phyloP scores from a whole-genome alignment of 805 yeast species.

The Millerozyma miso region DNA sequence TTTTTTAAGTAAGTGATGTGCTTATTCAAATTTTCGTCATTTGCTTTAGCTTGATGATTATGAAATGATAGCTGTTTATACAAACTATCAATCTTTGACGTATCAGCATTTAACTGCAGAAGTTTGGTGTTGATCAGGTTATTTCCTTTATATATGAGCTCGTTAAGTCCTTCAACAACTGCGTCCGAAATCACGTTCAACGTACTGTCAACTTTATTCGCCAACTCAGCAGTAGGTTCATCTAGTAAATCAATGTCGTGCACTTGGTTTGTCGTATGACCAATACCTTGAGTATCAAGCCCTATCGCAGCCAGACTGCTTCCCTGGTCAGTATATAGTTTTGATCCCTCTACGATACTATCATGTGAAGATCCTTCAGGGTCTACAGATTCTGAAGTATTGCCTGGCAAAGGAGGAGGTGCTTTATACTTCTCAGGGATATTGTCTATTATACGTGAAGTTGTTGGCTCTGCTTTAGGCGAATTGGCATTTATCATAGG shows the following conservation, averaged over 20 bases:
- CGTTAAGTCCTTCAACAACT: conserved; percentile 7
- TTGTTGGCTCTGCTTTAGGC: neutral
- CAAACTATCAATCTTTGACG: conserved; percentile 22
- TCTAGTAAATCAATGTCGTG: neutral
- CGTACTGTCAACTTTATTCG: neutral
- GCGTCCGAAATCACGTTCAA: conserved; percentile 12
- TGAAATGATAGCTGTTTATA: conserved; percentile 32
- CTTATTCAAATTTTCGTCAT: conserved; percentile 24
- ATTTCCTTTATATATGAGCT: conserved; percentile 1
- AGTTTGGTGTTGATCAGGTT: conserved; percentile 10
- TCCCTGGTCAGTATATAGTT: conserved; percentile 9
- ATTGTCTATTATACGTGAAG: neutral
- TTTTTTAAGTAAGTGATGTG: conserved; percentile 26
- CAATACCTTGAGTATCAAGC: neutral
- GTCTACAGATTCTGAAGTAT: neutral
- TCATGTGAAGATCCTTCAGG: neutral
- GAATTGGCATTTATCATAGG: neutral
- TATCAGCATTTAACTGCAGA: conserved; percentile 11
- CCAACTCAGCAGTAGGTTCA: neutral
- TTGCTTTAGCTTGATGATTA: conserved; percentile 32
- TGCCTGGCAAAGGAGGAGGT: conserved; percentile 27
- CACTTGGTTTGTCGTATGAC: neutral
- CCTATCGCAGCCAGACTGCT: neutral
- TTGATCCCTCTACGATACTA: neutral
- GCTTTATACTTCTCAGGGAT: conserved; percentile 27